Evolutionary conservation across 2,329 filamentous ascomycete genomes (phyloP).

Genomic region (Didymella exigua): DNA sequence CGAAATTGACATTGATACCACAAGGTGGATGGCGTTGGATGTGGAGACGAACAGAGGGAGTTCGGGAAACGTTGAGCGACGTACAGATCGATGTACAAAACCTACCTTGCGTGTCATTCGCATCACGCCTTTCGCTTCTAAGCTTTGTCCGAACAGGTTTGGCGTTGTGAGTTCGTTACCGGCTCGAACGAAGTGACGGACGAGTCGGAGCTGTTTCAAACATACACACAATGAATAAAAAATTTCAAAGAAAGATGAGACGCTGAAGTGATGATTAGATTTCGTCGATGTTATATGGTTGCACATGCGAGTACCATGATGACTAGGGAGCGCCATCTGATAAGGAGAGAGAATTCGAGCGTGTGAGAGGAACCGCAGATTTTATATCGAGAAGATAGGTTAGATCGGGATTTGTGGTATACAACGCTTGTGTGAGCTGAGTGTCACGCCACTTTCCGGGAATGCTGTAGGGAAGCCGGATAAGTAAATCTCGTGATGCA

Average conservation of each 20-base stretch:
- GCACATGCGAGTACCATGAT: conserved; percentile 12
- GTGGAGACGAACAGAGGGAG: not conserved
- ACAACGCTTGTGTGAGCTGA: conserved; percentile 27
- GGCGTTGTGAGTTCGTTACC: not conserved
- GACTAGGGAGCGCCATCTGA: conserved; percentile 1
- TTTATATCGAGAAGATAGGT: not conserved
- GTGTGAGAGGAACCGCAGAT: not conserved
- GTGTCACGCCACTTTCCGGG: conserved; percentile 35
- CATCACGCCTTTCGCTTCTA: conserved; percentile 10
- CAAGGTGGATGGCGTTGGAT: not conserved
- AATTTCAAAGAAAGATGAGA: not conserved
- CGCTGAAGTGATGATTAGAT: not conserved
- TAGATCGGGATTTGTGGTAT: not conserved
- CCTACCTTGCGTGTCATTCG: conserved; percentile 5
- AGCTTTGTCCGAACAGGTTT: not conserved
- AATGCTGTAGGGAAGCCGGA: not conserved
- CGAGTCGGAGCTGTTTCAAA: not conserved
- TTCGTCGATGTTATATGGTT: not conserved
- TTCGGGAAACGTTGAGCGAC: not conserved
- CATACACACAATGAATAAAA: conserved; percentile 1
- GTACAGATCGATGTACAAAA: conserved; percentile 3
- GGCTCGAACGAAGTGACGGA: not conserved
- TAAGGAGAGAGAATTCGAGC: not conserved
- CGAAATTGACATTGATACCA: conserved; percentile 30
- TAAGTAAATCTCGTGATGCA: conserved; percentile 7